A percentile compares a stretch with the other conserved stretches of the same genome.
Conservation (phyloP, 495 filamentous ascomycete species). For the Pyronema domesticum region DNA sequence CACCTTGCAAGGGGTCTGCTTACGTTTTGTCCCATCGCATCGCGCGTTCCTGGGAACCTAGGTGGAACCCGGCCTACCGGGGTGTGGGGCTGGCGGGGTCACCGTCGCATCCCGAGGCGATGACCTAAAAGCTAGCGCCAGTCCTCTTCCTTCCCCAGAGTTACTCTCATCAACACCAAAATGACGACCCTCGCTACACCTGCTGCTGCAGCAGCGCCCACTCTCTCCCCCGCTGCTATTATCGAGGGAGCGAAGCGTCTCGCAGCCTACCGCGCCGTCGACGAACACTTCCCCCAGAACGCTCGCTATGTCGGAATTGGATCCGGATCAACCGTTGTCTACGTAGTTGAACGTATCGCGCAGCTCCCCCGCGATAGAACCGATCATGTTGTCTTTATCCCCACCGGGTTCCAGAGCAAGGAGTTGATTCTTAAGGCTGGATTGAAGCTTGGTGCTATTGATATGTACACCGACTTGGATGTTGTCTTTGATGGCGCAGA, state of each 20-base stretch:
- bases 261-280: conserved; percentile 68
- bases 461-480: conserved; percentile 25
- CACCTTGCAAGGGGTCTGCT: no score
- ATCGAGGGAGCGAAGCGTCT: conserved; percentile 71
- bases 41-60: no score
- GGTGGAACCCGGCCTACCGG: no score
- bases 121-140: no score
- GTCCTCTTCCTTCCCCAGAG: no score
- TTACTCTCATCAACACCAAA: no score
- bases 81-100: no score
- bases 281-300: conserved; percentile 57
- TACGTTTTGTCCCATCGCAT: no score
- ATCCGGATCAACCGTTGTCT: conserved; percentile 80
- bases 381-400: conserved; percentile 58
- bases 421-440: conserved; percentile 63
- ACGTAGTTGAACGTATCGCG: conserved; percentile 88
- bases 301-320: conserved; percentile 78
- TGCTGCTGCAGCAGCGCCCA: background rate
- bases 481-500: conserved; percentile 45
- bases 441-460: conserved; percentile 58
- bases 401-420: conserved; percentile 79
- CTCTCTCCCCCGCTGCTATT: conserved; percentile 13
- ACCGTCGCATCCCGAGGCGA: no score
- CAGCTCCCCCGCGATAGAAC: conserved; percentile 42
- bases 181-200: no score